These are phyloP conservation scores for Amanita pseudoporphyria DNA, from an alignment of 768 basidiomycete species.

Conservation along the genomic window DNA sequence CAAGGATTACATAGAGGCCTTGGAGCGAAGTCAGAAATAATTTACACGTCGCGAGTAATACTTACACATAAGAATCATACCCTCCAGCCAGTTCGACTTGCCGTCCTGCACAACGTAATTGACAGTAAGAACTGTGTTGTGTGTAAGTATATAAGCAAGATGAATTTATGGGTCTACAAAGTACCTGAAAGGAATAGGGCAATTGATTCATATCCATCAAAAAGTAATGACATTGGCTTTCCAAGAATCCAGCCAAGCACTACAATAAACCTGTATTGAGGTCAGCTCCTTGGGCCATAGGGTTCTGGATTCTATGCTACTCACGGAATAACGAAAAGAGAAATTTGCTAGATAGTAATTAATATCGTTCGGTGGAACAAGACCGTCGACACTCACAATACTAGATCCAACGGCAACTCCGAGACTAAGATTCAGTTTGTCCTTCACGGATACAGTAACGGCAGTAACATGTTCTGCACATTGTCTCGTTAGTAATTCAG, in stretches of 20 bases:
- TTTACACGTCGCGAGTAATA: background rate
- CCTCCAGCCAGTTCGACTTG: slow-evolving; percentile 80
- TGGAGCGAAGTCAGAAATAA: background rate
- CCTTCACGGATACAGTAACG: slow-evolving; percentile 84
- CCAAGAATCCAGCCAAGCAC: slow-evolving; percentile 73
- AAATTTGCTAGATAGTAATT: slow-evolving; percentile 53
- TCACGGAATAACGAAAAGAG: slow-evolving; percentile 78
- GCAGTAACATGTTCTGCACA: slow-evolving; percentile 76
- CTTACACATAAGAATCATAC: slow-evolving; percentile 39
- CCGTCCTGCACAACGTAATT: slow-evolving; percentile 77
- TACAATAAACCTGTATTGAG: slow-evolving; percentile 50
- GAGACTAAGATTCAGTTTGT: slow-evolving; percentile 79
- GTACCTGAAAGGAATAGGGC: slow-evolving; percentile 38
- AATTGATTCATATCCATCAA: slow-evolving; percentile 85
- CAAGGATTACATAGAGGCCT: slow-evolving; percentile 68
- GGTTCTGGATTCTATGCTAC: slow-evolving; percentile 16
- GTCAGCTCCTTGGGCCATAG: background rate
- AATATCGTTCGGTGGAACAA: background rate
- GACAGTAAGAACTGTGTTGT: slow-evolving; percentile 59
- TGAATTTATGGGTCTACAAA: slow-evolving; percentile 5
- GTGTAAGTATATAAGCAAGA: background rate
- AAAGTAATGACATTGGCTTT: slow-evolving; percentile 72
- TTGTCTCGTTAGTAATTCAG: slow-evolving; percentile 6
- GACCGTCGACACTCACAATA: slow-evolving; percentile 42
- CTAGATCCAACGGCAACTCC: slow-evolving; percentile 86